These are phyloP conservation scores for Porcisia hertigi DNA, from an alignment of 208 protist genomes.

Conservation along the genomic window DNA sequence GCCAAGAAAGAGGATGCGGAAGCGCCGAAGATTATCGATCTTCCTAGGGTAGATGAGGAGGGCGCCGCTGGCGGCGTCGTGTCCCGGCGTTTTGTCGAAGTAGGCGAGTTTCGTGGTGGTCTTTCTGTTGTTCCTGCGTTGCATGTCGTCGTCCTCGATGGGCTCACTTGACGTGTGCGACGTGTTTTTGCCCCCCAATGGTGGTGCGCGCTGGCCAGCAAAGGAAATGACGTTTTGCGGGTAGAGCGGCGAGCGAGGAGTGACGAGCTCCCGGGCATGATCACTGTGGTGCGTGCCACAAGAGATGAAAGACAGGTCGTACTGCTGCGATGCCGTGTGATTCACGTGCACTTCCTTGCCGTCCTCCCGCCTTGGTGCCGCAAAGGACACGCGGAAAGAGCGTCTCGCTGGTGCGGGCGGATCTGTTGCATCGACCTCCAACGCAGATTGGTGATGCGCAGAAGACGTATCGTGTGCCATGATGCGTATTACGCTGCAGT, in stretches of 20 bases:
- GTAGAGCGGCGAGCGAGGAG: slow-evolving; percentile 15
- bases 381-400: slow-evolving; percentile 15
- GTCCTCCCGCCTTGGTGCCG: neutral
- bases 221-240: slow-evolving; percentile 11
- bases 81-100: neutral
- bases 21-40: slow-evolving; percentile 42
- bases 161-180: neutral
- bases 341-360: neutral
- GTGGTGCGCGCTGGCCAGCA: neutral
- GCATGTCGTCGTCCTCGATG: neutral
- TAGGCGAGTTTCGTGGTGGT: neutral
- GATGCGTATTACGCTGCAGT: neutral
- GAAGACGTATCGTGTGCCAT: neutral
- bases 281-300: neutral
- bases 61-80: neutral
- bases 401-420: neutral
- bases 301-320: slow-evolving; percentile 1
- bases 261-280: neutral
- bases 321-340: slow-evolving; percentile 14
- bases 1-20: slow-evolving; percentile 41
- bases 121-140: neutral
- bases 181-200: neutral
- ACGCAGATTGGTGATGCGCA: too few relatives aligned
- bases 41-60: slow-evolving; percentile 35
- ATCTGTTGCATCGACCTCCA: neutral